phyloP scores from a whole-genome alignment of 1,284 basidiomycete genomes.

The Leccinum subrobustum region DNA sequence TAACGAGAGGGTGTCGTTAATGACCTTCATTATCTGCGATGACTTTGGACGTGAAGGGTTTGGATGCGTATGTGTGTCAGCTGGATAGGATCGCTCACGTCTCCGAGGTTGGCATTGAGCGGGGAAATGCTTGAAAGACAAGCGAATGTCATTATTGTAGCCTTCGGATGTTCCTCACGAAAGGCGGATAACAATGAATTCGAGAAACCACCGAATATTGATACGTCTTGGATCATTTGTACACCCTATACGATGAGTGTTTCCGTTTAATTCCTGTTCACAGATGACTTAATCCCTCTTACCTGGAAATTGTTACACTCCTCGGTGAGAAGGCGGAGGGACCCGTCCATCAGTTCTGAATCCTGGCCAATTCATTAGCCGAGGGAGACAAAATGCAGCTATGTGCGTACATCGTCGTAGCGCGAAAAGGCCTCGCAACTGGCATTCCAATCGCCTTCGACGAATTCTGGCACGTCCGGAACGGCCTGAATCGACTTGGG shows the following conservation, averaged over 20 bases:
- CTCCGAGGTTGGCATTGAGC: conserved; percentile 36
- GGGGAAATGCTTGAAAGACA: conserved; percentile 49
- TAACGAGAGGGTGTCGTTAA: conserved; percentile 64
- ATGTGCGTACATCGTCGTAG: conserved; percentile 50
- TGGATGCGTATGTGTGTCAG: not conserved
- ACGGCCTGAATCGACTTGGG: conserved; percentile 64
- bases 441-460: conserved; percentile 55
- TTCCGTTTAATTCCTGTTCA: conserved; percentile 2
- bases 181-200: conserved; percentile 54
- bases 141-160: conserved; percentile 54
- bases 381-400: not conserved
- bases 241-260: conserved; percentile 48
- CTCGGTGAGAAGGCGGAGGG: conserved; percentile 65
- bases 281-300: conserved; percentile 3
- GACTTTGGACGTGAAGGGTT: conserved; percentile 27
- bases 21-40: conserved; percentile 33
- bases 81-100: conserved; percentile 39
- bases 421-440: conserved; percentile 51
- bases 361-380: conserved; percentile 40
- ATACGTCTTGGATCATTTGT: conserved; percentile 62
- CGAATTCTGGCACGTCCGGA: conserved; percentile 50
- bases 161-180: conserved; percentile 63
- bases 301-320: conserved; percentile 76
- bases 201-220: conserved; percentile 64
- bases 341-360: conserved; percentile 59